Evolutionary conservation across 75 land plant genomes (phyloP), one percentile per base, ranked within the genome.

Genomic region (Sequoiadendron giganteum): DNA sequence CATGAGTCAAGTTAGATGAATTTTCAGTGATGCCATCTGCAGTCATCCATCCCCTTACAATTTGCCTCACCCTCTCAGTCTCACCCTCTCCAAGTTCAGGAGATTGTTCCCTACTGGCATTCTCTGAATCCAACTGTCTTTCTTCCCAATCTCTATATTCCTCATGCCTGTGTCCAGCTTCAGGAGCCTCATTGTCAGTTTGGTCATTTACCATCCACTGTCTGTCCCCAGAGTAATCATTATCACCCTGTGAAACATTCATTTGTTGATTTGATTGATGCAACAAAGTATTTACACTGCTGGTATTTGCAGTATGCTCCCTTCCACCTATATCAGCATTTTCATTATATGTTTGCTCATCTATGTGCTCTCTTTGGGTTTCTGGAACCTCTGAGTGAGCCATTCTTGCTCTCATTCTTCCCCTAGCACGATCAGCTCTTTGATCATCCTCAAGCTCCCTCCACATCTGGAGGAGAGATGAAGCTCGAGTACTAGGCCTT

Each of bases 41-140:
- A 19, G 73, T 88, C 94, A 94, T 88, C 96, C 97, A 97, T 48
- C 95, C 91, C 39, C 94, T 94, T 45, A 91, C 94, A 83, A 97
- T 97, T 78, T 96, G 98, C 85, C 98, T 91, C 85, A 97, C 99
- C 52, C 96, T 90, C 93, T 97, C 97, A 88, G 96, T 93, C 88
- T 96, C 97, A 42, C 91, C 91, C 5, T 93, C 99, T 39, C 90
- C 94, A 72, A 89, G 80, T 85, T 94, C 93, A 49, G 92, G 94
- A 81, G 93, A 92, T 78, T 95, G 91, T 72, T 91, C 92, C 56
- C 93, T 61, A 49, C 93, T 91, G 56, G 13, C 81, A 79, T 89
- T 89, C 78, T 91, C 94, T 28, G 86, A 70, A 54, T 40, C 93
- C 76, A 88, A 43, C 68, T 91, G 93, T 73, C 85, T 87, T 47